phyloP scores from a whole-genome alignment of 805 yeast species.

The Yarrowia bubula region DNA sequence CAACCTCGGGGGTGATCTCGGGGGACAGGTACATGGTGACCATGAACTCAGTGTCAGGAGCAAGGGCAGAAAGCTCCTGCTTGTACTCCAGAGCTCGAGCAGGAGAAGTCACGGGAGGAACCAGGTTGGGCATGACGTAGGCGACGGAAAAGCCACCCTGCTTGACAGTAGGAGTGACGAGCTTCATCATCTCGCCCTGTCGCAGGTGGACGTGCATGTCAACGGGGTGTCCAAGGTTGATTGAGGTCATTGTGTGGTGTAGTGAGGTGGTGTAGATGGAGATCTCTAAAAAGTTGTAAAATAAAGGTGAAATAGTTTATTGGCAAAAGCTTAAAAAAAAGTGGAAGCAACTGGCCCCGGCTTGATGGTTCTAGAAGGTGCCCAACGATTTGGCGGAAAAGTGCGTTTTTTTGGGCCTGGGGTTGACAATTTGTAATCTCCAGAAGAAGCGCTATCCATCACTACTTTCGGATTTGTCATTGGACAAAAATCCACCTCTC shows the following conservation, averaged over 20 bases:
- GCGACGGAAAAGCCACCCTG: conserved; percentile 91
- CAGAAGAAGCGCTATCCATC: too few relatives aligned
- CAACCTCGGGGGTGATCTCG: conserved; percentile 80
- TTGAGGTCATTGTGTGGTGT: conserved; percentile 28
- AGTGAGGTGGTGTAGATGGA: background rate
- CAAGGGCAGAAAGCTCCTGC: conserved; percentile 54
- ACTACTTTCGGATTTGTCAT: too few relatives aligned
- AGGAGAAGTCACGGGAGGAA: conserved; percentile 84
- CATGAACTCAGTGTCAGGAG: conserved; percentile 82
- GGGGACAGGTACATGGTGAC: conserved; percentile 85
- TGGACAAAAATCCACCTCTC: too few relatives aligned
- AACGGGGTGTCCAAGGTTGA: conserved; percentile 42
- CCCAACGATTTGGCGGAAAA: too few relatives aligned
- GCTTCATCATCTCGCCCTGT: conserved; percentile 89
- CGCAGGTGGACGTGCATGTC: conserved; percentile 97
- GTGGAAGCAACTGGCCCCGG: too few relatives aligned
- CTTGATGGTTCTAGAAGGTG: too few relatives aligned
- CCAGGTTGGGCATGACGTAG: conserved; percentile 93
- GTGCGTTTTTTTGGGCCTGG: too few relatives aligned
- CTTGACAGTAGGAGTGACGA: conserved; percentile 84
- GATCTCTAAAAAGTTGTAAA: too few relatives aligned
- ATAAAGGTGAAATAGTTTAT: background rate
- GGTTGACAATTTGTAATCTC: too few relatives aligned
- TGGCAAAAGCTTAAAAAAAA: too few relatives aligned
- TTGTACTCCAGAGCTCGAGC: conserved; percentile 72